Base-by-base conservation (phyloP, 148 eudicot genomes). In the Chenopodium album region DNA sequence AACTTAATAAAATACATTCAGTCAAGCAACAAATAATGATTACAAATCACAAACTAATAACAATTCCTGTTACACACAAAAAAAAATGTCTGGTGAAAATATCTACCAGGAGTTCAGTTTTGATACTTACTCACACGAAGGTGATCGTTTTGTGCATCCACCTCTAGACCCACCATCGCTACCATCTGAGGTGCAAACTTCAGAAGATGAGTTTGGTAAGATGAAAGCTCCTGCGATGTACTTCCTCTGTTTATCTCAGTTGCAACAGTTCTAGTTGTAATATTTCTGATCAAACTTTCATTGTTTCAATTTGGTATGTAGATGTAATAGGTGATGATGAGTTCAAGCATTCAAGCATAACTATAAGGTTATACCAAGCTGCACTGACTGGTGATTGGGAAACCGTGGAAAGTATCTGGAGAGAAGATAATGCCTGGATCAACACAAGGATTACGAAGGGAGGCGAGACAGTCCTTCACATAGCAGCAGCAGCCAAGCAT, bases 381-480 rank as follows among this genome's bases (percentile, higher is more conserved):
- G 82, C 77, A 7, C 20, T 83, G 16, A 66, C n/a, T 22, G 85
- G 82, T 8, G 79, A 83, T 20, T 78, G 82, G 79, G 62, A 52
- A 50, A 54, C 48, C 11, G 75, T 79, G 9, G 16, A 12, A 17
- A 4, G 1, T 1, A 59, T 79, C 6, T 60, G 23, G 75, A 50
- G 3, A 0, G 26, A 28, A 0, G 12, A 22, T 5, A 50, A 66
- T n/a, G 54, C 11, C 0, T 83, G 79, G 78, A 79, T 83, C 11
- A 3, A 16, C 16, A 67, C 59, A 64, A 74, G 79, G 22, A 83
- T 83, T 52, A 75, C 79, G 10, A 83, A 74, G 47, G 79, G 82
- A 34, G 85, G 82, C 22, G 85, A 83, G 4, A 83, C 85, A 52
- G 82, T 79, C 44, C 85, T 83, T 37, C 85, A 79, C 76, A 83